Base-by-base conservation (phyloP, 768 basidiomycete species). In the Pleurotus sapidus region DNA sequence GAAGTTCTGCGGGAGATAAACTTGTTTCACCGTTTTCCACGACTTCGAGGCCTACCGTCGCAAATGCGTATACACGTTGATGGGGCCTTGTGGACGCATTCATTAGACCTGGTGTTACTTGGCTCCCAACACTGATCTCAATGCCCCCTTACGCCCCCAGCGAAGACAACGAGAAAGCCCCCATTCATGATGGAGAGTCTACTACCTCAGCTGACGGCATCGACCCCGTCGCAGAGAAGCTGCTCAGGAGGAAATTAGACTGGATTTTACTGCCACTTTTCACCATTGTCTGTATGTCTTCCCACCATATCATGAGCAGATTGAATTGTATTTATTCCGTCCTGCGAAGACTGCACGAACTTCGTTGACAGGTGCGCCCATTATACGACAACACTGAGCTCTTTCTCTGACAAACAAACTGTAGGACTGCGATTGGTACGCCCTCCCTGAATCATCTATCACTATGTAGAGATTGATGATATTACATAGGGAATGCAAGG, bases 281-380 rank as follows among this genome's bases (percentile, higher is more conserved):
- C 59, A 74, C 72, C 15, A 55, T 76, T 24, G 69, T 77, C 11
- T 76, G 76, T 75, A 59, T 63, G 75, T 59, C 15, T 23, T 38
- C 24, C 24, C 46, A 18, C 17, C 46, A 61, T 20, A 62, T 12
- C n/a, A 34, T 34, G 9, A 34, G 30, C 2, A 34, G 30, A 34
- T 30, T 8, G 30, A 8, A 9, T 30, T 30, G 11, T 9, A 30
- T 9, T 12, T 40, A 12, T 8, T 11, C 6, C 43, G 53, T 20
- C 34, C 17, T 11, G 11, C 45, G n/a, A 57, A 74, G 74, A 73
- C 59, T 70, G 67, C 46, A 69, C 67, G 30, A 78, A 74, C 57
- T 76, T 75, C 59, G 70, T 75, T 49, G 73, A 75, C 57, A 68
- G 70, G 72, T 72, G 20, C 17, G 49, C 40, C 56, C 23, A 39